phyloP scores from a whole-genome alignment of 2,329 filamentous ascomycete genomes.

The Botryotinia globosa region DNA sequence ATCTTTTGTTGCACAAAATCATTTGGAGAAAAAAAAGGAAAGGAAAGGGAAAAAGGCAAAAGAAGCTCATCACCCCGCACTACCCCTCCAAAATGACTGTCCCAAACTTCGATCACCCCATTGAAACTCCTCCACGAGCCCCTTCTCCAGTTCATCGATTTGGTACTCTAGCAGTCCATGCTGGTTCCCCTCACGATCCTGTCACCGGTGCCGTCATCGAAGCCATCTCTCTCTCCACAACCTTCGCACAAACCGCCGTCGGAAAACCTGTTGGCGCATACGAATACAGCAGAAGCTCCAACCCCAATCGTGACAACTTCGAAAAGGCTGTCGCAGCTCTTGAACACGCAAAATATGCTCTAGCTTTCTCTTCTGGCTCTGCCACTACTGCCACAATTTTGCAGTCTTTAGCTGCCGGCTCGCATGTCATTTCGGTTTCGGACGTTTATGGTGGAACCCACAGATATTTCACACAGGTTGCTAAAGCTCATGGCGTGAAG shows the following conservation, averaged over 20 bases:
- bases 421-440: slow-evolving; percentile 92
- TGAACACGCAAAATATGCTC: slow-evolving; percentile 86
- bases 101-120: slow-evolving; percentile 47
- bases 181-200: slow-evolving; percentile 86
- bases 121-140: slow-evolving; percentile 71
- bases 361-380: slow-evolving; percentile 92
- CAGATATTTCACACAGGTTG: slow-evolving; percentile 98
- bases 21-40: not conserved
- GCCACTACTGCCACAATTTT: slow-evolving; percentile 91
- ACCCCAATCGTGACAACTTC: slow-evolving; percentile 95
- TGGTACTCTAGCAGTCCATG: slow-evolving; percentile 92
- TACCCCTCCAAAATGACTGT: slow-evolving; percentile 30
- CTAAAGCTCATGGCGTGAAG: slow-evolving; percentile 86
- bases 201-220: slow-evolving; percentile 93
- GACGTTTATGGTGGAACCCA: slow-evolving; percentile 98
- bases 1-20: not conserved
- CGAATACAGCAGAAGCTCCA: slow-evolving; percentile 91
- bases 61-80: not conserved
- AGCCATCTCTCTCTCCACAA: slow-evolving; percentile 92
- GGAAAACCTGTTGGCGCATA: slow-evolving; percentile 84
- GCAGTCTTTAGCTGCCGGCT: slow-evolving; percentile 85
- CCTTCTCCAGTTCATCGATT: slow-evolving; percentile 76
- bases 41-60: not conserved
- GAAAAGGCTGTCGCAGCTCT: slow-evolving; percentile 87
- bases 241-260: slow-evolving; percentile 86